Base-by-base conservation (phyloP, 257 asterid genomes). In the Nicotiana paniculata region DNA sequence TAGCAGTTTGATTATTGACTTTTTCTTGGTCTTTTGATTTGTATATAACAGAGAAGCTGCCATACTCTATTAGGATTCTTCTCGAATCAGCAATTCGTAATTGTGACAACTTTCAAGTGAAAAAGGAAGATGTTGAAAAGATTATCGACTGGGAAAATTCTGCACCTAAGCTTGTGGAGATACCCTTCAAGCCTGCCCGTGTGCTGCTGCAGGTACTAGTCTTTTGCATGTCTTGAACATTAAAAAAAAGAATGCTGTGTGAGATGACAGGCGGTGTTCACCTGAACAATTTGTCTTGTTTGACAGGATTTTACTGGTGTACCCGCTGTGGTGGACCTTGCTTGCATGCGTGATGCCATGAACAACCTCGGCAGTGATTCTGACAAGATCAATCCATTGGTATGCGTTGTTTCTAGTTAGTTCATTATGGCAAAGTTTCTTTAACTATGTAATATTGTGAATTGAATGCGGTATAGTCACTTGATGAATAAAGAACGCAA, bases 291-390 rank as follows among this genome's bases (percentile, higher is more conserved):
- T 81, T 82, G 30, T 83, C 62, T 61, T 75, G 54, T 75, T 43
- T 88, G 81, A 37, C 87, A 95, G 99, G 99, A 95, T 86, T 95
- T 95, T 85, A 95, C 98, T 70, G 99, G 99, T 81, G 98, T 95
- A 26, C 99, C 99, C 30, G 94, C 93, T 79, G 98, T 95, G 81
- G 99, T 95, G 65, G 98, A 95, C 91, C 90, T 95, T 11, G 98
- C 99, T 81, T 93, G 96, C 86, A 95, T 95, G 98, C 97, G 99
- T 67, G 98, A 95, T 93, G 99, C 99, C 80, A 95, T 95, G 96
- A 91, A 92, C 87, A 92, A 87, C 33, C 98, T 95, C 81, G 98
- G 97, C 81, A 92, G 99, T 87, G 97, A 93, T 84, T 89, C 99
- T 66, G 83, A 93, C 88, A 95, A 95, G 96, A 95, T 95, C 91